Evolutionary conservation across 2,329 filamentous ascomycete species (phyloP), one percentile per base, ranked within the genome.

Genomic region (Fusarium sp.): DNA sequence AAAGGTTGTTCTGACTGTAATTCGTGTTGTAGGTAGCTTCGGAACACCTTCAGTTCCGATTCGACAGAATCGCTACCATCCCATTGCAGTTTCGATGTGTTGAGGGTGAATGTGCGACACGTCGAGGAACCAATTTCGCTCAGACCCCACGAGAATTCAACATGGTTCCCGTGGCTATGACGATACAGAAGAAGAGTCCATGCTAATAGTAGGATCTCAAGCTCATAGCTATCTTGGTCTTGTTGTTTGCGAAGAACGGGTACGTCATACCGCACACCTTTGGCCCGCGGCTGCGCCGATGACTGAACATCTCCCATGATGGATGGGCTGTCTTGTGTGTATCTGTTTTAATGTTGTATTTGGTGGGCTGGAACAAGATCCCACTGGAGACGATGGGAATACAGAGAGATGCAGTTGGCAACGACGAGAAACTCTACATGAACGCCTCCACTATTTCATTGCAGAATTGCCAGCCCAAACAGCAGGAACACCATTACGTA

Each of bases 401-500:
- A 61, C 52, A 66, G 70, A 59, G 45, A 62, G 62, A 54, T 69
- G 50, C 56, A 55, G 51, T 42, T 39, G 22, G 50, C 45, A 61
- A 61, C 38, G 56, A 48, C 26, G 28, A 70, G 54, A 63, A 57
- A 48, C 39, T 68, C 62, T 58, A 66, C 74, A 77, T 75, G 36
- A 72, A 74, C 42, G 30, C 67, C 67, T 74, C 71, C 71, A 74
- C 71, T 74, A 41, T 72, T 72, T 68, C 61, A 63, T 68, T 61
- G n/a, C 24, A 74, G 54, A 38, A 59, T 50, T 41, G 28, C 38
- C 47, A 63, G 17, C 22, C 48, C 32, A 26, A 41, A 44, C 67
- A 51, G 55, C 66, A 76, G 61, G 59, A 75, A 68, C 69, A 56
- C 38, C 55, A 78, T 77, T 77, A 77, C 74, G 75, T 77, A 78